phyloP scores from a whole-genome alignment of 768 basidiomycete genomes.

The Xerocomellus chrysenteron region DNA sequence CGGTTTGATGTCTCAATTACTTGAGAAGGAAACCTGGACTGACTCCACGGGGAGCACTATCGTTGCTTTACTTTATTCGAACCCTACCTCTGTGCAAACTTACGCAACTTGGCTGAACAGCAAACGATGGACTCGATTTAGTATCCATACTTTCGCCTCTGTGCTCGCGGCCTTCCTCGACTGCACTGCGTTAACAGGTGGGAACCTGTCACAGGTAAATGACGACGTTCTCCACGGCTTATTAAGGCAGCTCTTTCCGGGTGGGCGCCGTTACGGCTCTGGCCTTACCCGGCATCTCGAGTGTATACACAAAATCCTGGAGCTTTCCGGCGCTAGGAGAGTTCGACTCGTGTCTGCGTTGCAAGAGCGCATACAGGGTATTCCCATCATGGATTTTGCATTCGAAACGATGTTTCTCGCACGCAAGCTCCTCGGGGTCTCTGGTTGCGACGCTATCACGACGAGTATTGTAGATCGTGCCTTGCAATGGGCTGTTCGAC shows the following conservation, averaged over 20 bases:
- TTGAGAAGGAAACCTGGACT: constrained; percentile 45
- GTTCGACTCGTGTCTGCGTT: constrained; percentile 22
- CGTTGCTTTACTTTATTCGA: constrained; percentile 44
- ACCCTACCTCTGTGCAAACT: constrained; percentile 21
- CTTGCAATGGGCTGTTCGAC: constrained; percentile 53
- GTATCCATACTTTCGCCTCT: constrained; percentile 33
- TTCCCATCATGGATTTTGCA: constrained; percentile 28
- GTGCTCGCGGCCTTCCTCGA: constrained; percentile 53
- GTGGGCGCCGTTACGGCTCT: background rate
- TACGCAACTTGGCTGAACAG: constrained; percentile 43
- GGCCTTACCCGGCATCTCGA: constrained; percentile 1
- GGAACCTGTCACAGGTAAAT: constrained; percentile 21
- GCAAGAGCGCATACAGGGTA: constrained; percentile 25
- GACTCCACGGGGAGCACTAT: constrained; percentile 44
- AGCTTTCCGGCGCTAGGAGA: constrained; percentile 23
- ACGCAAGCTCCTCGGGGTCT: constrained; percentile 22
- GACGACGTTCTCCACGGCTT: constrained; percentile 32
- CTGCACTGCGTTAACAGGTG: constrained; percentile 17
- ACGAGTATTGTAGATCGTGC: constrained; percentile 42
- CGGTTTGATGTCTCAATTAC: constrained; percentile 36
- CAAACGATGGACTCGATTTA: constrained; percentile 12
- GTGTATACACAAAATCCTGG: constrained; percentile 33
- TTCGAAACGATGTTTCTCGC: constrained; percentile 36
- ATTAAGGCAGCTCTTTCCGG: constrained; percentile 25
- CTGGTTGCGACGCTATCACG: constrained; percentile 26